Base-by-base conservation (phyloP, 495 filamentous ascomycete genomes). In the Trichocladium uniseriatum region DNA sequence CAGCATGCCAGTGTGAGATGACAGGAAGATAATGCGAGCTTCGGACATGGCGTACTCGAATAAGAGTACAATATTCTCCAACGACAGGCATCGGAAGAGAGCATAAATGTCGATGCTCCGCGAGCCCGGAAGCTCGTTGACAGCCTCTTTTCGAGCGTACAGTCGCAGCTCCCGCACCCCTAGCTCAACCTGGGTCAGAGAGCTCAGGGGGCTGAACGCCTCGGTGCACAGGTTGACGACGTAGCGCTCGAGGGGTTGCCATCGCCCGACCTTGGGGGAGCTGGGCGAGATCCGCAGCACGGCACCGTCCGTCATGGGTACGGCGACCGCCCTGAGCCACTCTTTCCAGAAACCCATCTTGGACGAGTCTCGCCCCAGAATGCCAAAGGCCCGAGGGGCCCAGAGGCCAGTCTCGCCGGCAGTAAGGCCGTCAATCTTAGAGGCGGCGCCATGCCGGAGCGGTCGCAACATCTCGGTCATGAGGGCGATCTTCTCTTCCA, bases 321-420 rank as follows among this genome's bases (percentile, higher is more conserved):
- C 89, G 22, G 89, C 76, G 16, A 98, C 76, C 8, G 90, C 92
- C 65, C 86, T 81, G 35, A 98, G 75, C 92, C 92, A 98, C 62
- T 98, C 92, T 65, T 98, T 98, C 92, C 92, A 97, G 70, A 98
- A 98, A 45, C 79, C 83, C 41, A 89, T 87, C 72, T 92, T 77
- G 45, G 78, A 83, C 22, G 72, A 72, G 62, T 98, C 91, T 46
- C 89, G 79, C 29, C 92, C 92, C 49, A 98, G 77, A 46, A 98
- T 84, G 43, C 92, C 92, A 62, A 91, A 98, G 6, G 91, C 87
- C 49, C 92, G 79, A 46, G 92, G 92, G 38, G 90, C 90, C 92
- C 92, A 98, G 47, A 98, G 83, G 6, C 92, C 92, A 34, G 89
- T 96, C 58, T 96, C 92, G 15, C 91, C 90, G 59, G 94, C 86